A percentile compares a stretch with the other conserved stretches of the same genome.
Conservation (phyloP, 371 early-diverging fungal species). For the Actinomortierella wolfii region DNA sequence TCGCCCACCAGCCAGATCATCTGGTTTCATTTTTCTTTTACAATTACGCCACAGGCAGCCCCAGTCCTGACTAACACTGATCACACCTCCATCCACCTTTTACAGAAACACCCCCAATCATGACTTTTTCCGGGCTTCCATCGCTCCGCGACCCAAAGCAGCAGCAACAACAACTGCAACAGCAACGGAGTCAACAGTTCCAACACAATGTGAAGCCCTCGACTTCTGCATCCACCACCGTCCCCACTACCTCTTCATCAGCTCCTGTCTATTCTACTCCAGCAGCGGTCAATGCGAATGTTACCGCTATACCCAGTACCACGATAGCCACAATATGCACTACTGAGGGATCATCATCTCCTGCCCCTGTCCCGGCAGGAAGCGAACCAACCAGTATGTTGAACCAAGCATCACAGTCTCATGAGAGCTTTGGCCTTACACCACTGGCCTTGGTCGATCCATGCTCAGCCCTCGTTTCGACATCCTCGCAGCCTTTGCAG, state of each 20-base stretch:
- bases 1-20: no score
- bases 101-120: slow-evolving; percentile 5
- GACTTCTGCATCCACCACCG: background rate
- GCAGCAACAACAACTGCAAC: slow-evolving; percentile 10
- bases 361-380: slow-evolving; percentile 1
- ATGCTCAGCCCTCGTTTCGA: no score
- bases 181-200: no score
- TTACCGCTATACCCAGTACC: slow-evolving; percentile 12
- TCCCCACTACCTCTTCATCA: slow-evolving; percentile 7
- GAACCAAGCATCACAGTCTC: background rate
- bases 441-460: no score
- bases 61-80: background rate
- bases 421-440: background rate
- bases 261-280: slow-evolving; percentile 8
- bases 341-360: slow-evolving; percentile 5
- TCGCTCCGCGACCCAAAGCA: slow-evolving; percentile 40
- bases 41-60: background rate
- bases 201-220: no score
- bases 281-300: background rate
- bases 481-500: no score
- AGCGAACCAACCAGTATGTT: background rate
- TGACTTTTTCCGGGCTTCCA: slow-evolving; percentile 46
- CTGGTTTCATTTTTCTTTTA: background rate
- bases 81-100: background rate
- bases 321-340: slow-evolving; percentile 1